Conservation (phyloP, 2,329 filamentous ascomycete genomes). For the Neonectria sp. region DNA sequence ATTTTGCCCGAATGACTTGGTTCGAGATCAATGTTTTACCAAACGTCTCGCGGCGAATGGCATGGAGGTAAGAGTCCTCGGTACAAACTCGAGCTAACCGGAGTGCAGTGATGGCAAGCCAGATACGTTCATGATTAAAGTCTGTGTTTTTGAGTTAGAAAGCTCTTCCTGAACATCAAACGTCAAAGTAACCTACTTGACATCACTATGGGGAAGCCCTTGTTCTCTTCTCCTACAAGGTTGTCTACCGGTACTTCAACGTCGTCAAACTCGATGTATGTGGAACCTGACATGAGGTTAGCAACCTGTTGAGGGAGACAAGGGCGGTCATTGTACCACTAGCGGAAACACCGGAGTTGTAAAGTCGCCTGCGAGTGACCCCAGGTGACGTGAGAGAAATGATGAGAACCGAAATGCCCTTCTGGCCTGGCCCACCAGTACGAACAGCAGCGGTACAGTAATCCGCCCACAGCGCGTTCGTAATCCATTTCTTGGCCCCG, state of each 20-base stretch:
- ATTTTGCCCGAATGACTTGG: conserved; percentile 71
- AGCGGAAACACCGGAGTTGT: conserved; percentile 77
- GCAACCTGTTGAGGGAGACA: no score
- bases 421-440: conserved; percentile 67
- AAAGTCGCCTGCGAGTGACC: conserved; percentile 66
- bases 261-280: conserved; percentile 69
- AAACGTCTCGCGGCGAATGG: conserved; percentile 68
- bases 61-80: conserved; percentile 66
- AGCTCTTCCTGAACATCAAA: background rate
- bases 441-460: conserved; percentile 75
- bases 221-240: conserved; percentile 65
- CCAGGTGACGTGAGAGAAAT: conserved; percentile 67
- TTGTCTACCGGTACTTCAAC: conserved; percentile 64
- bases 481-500: conserved; percentile 79
- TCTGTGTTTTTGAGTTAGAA: conserved; percentile 39
- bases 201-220: conserved; percentile 73
- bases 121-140: conserved; percentile 71
- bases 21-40: conserved; percentile 70
- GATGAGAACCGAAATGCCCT: conserved; percentile 71
- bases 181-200: conserved; percentile 5
- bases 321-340: conserved; percentile 58
- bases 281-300: conserved; percentile 49
- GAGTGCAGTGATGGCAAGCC: conserved; percentile 69
- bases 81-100: conserved; percentile 69
- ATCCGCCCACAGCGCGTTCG: conserved; percentile 72